Evolutionary conservation across 2,329 filamentous ascomycete genomes (phyloP).

Genomic region (Pseudonectria buxi): DNA sequence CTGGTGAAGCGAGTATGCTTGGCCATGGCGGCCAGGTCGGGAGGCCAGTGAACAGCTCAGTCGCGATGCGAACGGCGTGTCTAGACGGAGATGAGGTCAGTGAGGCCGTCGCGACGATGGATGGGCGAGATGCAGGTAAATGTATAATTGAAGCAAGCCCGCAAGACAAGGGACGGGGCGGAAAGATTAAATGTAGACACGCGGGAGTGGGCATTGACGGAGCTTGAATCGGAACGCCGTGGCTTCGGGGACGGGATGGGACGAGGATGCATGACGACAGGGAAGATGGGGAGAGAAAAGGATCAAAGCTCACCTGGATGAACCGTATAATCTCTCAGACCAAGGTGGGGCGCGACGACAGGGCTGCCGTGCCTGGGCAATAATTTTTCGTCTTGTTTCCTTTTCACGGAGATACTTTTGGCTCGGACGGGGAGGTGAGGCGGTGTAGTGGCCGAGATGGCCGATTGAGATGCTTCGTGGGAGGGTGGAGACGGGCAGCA

Average conservation of each 20-base stretch:
- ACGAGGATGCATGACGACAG: constrained; percentile 20
- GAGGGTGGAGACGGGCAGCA: too few species aligned
- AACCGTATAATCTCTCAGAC: constrained; percentile 19
- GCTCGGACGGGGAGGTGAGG: constrained; percentile 7
- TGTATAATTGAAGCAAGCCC: constrained; percentile 14
- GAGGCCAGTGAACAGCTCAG: constrained; percentile 11
- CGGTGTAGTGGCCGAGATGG: neutral
- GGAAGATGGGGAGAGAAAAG: constrained; percentile 14
- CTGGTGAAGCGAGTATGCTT: constrained; percentile 41
- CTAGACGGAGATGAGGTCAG: neutral
- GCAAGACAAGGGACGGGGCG: constrained; percentile 9
- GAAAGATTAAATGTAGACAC: constrained; percentile 14
- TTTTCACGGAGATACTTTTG: constrained; percentile 10
- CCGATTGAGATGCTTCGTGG: too few species aligned
- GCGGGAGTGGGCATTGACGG: constrained; percentile 17
- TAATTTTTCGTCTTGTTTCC: constrained; percentile 15
- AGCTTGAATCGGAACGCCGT: constrained; percentile 1
- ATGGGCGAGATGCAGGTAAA: neutral
- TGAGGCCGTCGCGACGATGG: constrained; percentile 1
- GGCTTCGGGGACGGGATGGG: constrained; percentile 11
- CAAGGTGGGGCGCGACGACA: constrained; percentile 21
- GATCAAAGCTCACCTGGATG: constrained; percentile 18
- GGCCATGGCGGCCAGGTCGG: constrained; percentile 43
- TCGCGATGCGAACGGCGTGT: constrained; percentile 4
- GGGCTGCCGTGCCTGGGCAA: constrained; percentile 20